Base-by-base conservation (phyloP, 495 filamentous ascomycete species). In the Darksidea phi region DNA sequence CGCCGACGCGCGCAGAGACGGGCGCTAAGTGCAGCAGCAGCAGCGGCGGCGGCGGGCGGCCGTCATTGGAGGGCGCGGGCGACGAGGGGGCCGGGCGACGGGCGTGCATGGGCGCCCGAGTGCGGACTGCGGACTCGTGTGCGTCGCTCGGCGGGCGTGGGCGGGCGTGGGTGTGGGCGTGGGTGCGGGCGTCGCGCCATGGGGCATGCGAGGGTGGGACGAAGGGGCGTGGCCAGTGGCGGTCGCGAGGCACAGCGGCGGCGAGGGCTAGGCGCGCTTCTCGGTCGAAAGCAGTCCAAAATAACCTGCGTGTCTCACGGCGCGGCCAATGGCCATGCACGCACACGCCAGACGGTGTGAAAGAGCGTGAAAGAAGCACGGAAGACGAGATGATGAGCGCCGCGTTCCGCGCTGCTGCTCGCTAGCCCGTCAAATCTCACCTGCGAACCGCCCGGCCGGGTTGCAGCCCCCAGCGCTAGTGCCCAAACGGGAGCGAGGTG, bases 1-100 rank as follows among this genome's bases (percentile, higher is more conserved):
- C 53, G 53, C 38, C 53, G 53, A 47, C 41, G 53, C 53, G 53
- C 53, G 53, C 23, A 15, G 49, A 36, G 37, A 6, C 53, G 53
- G 52, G 53, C 53, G 53, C 28, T 38, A 32, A 32, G 28, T 32
- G 28, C 28, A 32, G 3, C 28, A 32, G 10, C 3, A 32, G 28
- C 28, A 32, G 4, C 10, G 3, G 20, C 8, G 18, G 4, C 10
- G 3, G 20, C 8, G 18, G 53, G 37, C 21, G 53, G 41, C 32
- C 23, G 3, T 11, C 18, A 10, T 20, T 15, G 15, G 24, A 24
- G 15, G 15, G 24, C 24, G 21, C 25, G 2, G 13, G 32, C 49
- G 7, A 23, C 49, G 6, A 12, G 32, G n/a, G n/a, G n/a, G n/a
- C n/a, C n/a, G n/a, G n/a, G n/a, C n/a, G n/a, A n/a, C n/a, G n/a